Percentiles rank a stretch among this genome's conserved stretches.
Evolutionary conservation across 2,329 filamentous ascomycete species (phyloP).

Genomic region (Onygena corvina): DNA sequence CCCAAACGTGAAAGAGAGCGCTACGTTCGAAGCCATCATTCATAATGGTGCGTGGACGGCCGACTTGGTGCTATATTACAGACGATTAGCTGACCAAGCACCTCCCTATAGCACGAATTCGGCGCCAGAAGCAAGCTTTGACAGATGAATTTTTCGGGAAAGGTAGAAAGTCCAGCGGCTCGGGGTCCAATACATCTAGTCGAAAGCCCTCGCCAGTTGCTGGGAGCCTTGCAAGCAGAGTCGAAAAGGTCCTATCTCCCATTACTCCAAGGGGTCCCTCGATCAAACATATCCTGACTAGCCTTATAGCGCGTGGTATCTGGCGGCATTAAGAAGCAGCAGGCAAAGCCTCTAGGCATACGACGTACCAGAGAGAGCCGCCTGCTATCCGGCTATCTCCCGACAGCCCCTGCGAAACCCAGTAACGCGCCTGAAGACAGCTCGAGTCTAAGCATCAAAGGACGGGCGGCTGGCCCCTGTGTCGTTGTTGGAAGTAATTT

Average conservation of each 20-base stretch:
- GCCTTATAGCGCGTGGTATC: constrained; percentile 9
- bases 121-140: constrained; percentile 45
- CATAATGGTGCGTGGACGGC: constrained; percentile 37
- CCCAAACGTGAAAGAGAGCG: constrained; percentile 23
- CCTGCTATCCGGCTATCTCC: constrained; percentile 9
- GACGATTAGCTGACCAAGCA: constrained; percentile 10
- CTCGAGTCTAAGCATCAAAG: constrained; percentile 43
- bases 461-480: constrained; percentile 42
- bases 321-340: constrained; percentile 7
- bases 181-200: constrained; percentile 27
- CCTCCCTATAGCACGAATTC: constrained; percentile 36
- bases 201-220: constrained; percentile 34
- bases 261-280: not conserved
- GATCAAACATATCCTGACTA: constrained; percentile 1
- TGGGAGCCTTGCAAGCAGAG: constrained; percentile 46
- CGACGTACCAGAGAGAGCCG: constrained; percentile 11
- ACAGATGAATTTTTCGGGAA: constrained; percentile 49
- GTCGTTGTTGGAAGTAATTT: constrained; percentile 52
- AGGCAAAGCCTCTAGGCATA: not conserved
- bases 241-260: constrained; percentile 40
- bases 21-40: constrained; percentile 42
- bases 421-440: not conserved
- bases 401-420: not conserved
- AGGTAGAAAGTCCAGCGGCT: constrained; percentile 39
- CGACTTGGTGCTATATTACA: not conserved